Evolutionary conservation across 73 alveolate species (phyloP).

Genomic region (Tetrahymena malaccensis): DNA sequence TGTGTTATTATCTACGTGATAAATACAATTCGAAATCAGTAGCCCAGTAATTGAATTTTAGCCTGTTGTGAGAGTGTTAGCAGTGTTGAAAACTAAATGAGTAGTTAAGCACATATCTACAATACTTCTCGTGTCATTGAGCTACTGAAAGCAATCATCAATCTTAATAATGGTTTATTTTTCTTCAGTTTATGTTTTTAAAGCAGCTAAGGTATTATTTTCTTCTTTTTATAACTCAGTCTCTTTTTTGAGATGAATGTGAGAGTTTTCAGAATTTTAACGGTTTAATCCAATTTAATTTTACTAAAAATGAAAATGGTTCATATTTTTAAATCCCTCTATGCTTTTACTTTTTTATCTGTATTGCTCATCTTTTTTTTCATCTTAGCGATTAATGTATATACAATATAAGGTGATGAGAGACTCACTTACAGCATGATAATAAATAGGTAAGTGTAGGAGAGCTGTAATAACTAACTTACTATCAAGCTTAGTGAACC

Average conservation of each 20-base stretch:
- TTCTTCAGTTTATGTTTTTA: background rate
- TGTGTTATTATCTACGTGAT: background rate
- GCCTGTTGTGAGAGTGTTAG: background rate
- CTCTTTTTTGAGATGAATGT: background rate
- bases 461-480: background rate
- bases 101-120: background rate
- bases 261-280: background rate
- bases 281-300: background rate
- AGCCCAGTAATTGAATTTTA: background rate
- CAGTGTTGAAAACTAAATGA: background rate
- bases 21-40: background rate
- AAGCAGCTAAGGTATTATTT: background rate
- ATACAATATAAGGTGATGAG: background rate
- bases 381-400: background rate
- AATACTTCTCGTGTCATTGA: background rate
- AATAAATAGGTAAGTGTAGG: background rate
- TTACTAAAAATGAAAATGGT: background rate
- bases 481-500: background rate
- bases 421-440: background rate
- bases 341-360: background rate
- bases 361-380: background rate
- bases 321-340: background rate
- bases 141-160: background rate
- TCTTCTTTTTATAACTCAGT: background rate
- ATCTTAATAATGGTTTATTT: background rate